Base-by-base conservation (phyloP, 2,329 filamentous ascomycete genomes). In the Neoarthrinium moseri region DNA sequence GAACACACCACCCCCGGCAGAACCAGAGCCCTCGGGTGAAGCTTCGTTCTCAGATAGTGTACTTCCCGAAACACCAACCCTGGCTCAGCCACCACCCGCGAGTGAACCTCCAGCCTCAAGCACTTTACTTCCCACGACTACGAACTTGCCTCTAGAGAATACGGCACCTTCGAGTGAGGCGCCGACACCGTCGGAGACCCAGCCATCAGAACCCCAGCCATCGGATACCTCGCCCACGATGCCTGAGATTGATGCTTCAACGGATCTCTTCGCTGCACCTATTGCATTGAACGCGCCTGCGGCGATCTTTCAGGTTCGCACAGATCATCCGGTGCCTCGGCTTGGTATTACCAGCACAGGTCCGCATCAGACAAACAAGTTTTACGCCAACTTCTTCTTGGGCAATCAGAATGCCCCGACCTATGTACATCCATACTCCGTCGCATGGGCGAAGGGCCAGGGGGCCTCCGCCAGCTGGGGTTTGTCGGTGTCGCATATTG, bases 331-430 rank as follows among this genome's bases (percentile, higher is more conserved):
- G 0, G 79, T 80, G 21, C 66, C 75, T 32, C 73, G 78, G 12
- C 61, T 71, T 18, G 80, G 79, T 5, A 70, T 86, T 30, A 61
- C 56, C 24, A 63, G 70, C 13, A 55, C 65, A 2, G 61, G 63
- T 0, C 81, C 84, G 4, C 68, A 89, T 36, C 73, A 81, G 40
- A 92, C 88, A 20, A 92, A 91, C 72, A 91, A 89, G 59, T 91
- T 91, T 63, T 89, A 88, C 56, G 77, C 84, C 55, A 94, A 94
- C 58, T 82, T 94, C 51, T 90, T 90, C 63, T 73, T 96, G 0
- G 86, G 83, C 4, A 76, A 75, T 34, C 90, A 95, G 63, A 79
- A 74, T 4, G 77, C 78, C 6, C 78, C 85, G 0, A 75, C 84
- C 1, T 96, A 86, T 67, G 84, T 87, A 0, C 85, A 91, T 59